Conservation (phyloP, 192 early-diverging fungal genomes). For the Irineochytrium annulatum region DNA sequence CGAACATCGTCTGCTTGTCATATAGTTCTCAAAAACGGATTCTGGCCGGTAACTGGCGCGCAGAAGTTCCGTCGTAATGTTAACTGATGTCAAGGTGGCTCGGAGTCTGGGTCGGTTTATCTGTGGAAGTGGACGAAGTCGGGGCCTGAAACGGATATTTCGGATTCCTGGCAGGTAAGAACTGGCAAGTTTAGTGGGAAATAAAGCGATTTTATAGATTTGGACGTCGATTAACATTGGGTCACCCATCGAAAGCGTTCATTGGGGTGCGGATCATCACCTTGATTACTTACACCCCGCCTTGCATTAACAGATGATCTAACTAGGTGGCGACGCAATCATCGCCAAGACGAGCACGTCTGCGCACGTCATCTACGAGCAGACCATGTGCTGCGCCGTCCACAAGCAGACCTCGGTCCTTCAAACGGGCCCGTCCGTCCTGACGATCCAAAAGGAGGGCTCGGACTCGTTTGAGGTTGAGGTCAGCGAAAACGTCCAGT, state of each 20-base stretch:
- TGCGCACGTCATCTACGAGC: too few relatives aligned
- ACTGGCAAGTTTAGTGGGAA: neutral
- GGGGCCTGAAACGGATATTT: conserved; percentile 4
- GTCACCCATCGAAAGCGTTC: neutral
- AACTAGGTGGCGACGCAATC: too few relatives aligned
- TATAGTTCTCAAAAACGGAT: conserved; percentile 13
- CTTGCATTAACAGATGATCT: too few relatives aligned
- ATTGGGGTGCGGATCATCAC: too few relatives aligned
- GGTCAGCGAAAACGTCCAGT: neutral
- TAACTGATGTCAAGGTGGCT: conserved; percentile 1
- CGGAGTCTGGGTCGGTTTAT: conserved; percentile 2
- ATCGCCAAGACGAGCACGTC: too few relatives aligned
- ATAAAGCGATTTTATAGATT: neutral
- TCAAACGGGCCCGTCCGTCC: too few relatives aligned
- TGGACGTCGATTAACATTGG: neutral
- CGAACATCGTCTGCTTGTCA: conserved; percentile 3
- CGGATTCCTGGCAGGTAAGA: conserved; percentile 24
- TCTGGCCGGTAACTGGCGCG: conserved; percentile 17
- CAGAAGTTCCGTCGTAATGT: too few relatives aligned
- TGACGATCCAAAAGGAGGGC: too few relatives aligned
- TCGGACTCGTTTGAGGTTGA: too few relatives aligned
- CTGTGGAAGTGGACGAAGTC: conserved; percentile 11
- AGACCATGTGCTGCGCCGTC: too few relatives aligned
- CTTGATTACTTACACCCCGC: too few relatives aligned
- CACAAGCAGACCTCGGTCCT: too few relatives aligned